Conservation (phyloP, 441 rosid genomes). For the Aquilaria agallochum region DNA sequence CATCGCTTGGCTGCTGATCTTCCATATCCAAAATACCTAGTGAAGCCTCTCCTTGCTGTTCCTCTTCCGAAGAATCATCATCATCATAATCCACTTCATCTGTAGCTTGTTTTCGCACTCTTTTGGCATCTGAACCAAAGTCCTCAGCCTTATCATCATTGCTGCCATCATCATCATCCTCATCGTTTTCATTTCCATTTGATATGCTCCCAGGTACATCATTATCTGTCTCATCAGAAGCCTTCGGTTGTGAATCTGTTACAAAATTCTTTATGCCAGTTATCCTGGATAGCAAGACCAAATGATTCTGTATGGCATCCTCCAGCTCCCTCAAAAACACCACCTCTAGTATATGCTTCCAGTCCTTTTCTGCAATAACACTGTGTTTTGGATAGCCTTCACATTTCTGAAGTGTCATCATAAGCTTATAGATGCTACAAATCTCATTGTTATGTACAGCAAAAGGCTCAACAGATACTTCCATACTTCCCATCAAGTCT, state of each 20-base stretch:
- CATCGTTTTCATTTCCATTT: constrained; percentile 30
- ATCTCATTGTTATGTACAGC: constrained; percentile 30
- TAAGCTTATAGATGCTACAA: constrained; percentile 81
- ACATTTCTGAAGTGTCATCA: constrained; percentile 65
- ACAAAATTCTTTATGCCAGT: constrained; percentile 60
- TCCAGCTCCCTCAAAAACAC: constrained; percentile 76
- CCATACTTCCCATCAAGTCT: constrained; percentile 69
- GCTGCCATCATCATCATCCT: constrained; percentile 41
- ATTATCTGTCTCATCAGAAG: constrained; percentile 48
- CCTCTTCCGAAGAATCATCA: constrained; percentile 39
- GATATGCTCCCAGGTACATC: constrained; percentile 36
- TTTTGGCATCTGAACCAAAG: constrained; percentile 86
- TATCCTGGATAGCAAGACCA: constrained; percentile 59
- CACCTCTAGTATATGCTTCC: constrained; percentile 56
- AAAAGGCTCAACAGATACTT: constrained; percentile 61
- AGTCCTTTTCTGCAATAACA: constrained; percentile 46
- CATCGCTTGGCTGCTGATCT: constrained; percentile 44
- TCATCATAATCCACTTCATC: constrained; percentile 94
- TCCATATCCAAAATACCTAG: constrained; percentile 53
- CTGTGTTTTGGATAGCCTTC: constrained; percentile 50
- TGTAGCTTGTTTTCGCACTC: constrained; percentile 44
- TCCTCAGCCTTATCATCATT: constrained; percentile 67
- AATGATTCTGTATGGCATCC: constrained; percentile 82
- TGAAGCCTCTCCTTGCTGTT: constrained; percentile 36
- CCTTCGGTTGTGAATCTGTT: constrained; percentile 32